Percentiles rank a stretch among this genome's conserved stretches.
Conservation (phyloP, 352 stramenopile species). For the Blastocystis sp. region DNA sequence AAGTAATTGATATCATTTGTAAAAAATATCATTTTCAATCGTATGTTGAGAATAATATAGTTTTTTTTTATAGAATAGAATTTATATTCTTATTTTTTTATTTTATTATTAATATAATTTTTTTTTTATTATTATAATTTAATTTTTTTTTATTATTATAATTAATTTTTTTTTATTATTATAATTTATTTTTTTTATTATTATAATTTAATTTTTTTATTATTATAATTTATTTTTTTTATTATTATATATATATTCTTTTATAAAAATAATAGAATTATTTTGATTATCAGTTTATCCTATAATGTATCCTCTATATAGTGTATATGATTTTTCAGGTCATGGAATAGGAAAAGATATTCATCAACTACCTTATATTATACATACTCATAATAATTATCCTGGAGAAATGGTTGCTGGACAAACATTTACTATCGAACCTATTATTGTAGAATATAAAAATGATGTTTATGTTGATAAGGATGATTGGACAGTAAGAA, state of each 20-base stretch:
- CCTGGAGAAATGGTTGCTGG: slow-evolving; percentile 45
- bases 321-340: slow-evolving; percentile 68
- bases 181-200: not conserved
- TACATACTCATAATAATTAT: slow-evolving; percentile 63
- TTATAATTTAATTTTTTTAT: not conserved
- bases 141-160: not conserved
- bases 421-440: slow-evolving; percentile 85
- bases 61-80: no score
- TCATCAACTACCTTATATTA: slow-evolving; percentile 76
- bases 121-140: no score
- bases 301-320: not conserved
- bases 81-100: no score
- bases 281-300: not conserved
- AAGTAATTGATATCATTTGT: slow-evolving; percentile 49
- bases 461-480: slow-evolving; percentile 58
- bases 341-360: slow-evolving; percentile 84
- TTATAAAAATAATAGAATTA: no score
- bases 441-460: slow-evolving; percentile 72
- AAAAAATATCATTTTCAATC: slow-evolving; percentile 52
- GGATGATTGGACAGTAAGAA: slow-evolving; percentile 81
- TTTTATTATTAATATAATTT: no score
- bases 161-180: slow-evolving; percentile 4
- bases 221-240: not conserved
- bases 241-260: not conserved
- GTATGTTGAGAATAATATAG: no score